These are phyloP conservation scores for Mariannaea elegans DNA, from an alignment of 2,329 filamentous ascomycete genomes.

Conservation along the genomic window DNA sequence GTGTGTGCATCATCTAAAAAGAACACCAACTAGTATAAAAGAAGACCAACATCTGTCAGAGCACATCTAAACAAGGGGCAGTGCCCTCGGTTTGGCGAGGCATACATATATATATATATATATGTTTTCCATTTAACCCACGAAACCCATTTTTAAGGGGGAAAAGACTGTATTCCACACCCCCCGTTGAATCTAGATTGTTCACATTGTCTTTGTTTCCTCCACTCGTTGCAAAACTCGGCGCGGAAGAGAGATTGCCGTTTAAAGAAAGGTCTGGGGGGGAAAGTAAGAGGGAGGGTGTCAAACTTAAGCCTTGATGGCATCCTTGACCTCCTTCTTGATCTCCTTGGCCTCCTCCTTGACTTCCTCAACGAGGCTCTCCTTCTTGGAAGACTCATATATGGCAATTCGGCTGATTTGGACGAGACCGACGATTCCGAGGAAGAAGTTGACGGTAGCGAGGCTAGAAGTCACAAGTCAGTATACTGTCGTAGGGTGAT, in stretches of 20 bases:
- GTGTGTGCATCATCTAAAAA: slow-evolving; percentile 1
- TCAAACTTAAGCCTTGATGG: slow-evolving; percentile 34
- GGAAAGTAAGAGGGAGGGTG: not conserved
- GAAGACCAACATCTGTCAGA: not conserved
- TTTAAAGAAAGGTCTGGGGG: too few relatives aligned
- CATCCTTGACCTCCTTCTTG: slow-evolving; percentile 52
- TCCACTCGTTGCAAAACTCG: too few relatives aligned
- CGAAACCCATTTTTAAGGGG: too few relatives aligned
- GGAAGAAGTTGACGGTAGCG: slow-evolving; percentile 97
- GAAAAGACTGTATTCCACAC: too few relatives aligned
- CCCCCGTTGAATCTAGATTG: too few relatives aligned
- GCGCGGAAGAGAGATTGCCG: too few relatives aligned
- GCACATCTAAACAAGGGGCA: too few relatives aligned
- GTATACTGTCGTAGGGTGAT: too few relatives aligned
- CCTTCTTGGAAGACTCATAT: slow-evolving; percentile 70
- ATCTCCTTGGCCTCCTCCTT: slow-evolving; percentile 53
- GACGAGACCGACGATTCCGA: slow-evolving; percentile 84
- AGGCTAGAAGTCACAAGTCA: slow-evolving; percentile 61
- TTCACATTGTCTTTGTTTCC: too few relatives aligned
- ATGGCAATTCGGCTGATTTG: slow-evolving; percentile 81
- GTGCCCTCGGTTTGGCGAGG: too few relatives aligned
- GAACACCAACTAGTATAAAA: slow-evolving; percentile 3
- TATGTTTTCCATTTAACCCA: too few relatives aligned
- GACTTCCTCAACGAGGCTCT: slow-evolving; percentile 50
- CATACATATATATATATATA: too few relatives aligned